phyloP scores from a whole-genome alignment of 495 filamentous ascomycete genomes.

The Cairneyella variabilis region DNA sequence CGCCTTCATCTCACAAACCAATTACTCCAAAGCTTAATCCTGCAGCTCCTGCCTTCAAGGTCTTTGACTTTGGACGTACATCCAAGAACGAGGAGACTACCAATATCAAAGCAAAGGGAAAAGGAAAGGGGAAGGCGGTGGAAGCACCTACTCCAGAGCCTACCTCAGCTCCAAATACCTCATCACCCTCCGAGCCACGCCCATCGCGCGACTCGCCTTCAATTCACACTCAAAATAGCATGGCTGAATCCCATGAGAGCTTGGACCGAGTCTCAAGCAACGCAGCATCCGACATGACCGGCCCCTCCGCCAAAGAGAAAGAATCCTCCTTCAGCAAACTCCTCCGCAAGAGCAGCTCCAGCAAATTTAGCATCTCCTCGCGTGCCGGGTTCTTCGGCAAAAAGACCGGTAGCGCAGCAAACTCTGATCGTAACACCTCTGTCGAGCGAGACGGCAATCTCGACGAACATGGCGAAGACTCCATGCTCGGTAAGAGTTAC shows the following conservation, averaged over 20 bases:
- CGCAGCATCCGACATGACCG: slow-evolving; percentile 57
- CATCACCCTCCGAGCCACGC: slow-evolving; percentile 58
- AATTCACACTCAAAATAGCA: slow-evolving; percentile 56
- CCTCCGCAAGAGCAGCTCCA: slow-evolving; percentile 73
- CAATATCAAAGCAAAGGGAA: slow-evolving; percentile 18
- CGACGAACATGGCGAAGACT: slow-evolving; percentile 23
- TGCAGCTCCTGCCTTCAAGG: slow-evolving; percentile 56
- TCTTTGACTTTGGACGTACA: slow-evolving; percentile 34
- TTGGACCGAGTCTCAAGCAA: slow-evolving; percentile 65
- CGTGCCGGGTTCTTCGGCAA: slow-evolving; percentile 38
- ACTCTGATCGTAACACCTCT: slow-evolving; percentile 25
- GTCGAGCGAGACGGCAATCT: slow-evolving; percentile 24
- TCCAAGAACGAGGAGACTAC: slow-evolving; percentile 11
- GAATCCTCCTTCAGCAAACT: slow-evolving; percentile 63
- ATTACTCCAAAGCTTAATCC: slow-evolving; percentile 58
- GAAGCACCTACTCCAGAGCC: background rate
- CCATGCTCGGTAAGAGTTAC: slow-evolving; percentile 13
- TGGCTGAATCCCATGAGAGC: slow-evolving; percentile 64
- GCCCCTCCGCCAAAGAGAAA: slow-evolving; percentile 46
- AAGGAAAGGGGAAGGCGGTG: slow-evolving; percentile 11
- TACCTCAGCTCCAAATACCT: background rate
- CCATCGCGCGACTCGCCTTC: slow-evolving; percentile 59
- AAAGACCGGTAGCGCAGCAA: slow-evolving; percentile 13
- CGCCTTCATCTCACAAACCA: slow-evolving; percentile 22
- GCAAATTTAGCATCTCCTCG: slow-evolving; percentile 68